Conservation (phyloP, 371 early-diverging fungal species). For the Enterospora canceri region DNA sequence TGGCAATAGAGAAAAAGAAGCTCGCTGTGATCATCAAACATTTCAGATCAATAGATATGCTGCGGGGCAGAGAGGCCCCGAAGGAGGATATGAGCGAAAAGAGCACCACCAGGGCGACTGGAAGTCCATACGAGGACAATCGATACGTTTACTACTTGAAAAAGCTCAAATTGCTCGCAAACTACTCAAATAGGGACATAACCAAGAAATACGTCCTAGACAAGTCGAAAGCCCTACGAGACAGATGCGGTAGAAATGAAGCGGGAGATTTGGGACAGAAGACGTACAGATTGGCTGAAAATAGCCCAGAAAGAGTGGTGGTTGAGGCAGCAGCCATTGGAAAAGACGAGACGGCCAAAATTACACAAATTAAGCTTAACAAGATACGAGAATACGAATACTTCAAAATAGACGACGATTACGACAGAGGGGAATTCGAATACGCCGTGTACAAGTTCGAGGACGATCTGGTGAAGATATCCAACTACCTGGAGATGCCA, state of each 20-base stretch:
- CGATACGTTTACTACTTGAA: neutral
- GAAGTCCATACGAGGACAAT: neutral
- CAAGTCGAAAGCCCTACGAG: neutral
- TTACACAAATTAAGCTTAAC: neutral
- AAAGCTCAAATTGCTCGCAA: neutral
- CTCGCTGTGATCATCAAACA: too few relatives aligned
- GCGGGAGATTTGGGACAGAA: neutral
- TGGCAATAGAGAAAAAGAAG: too few relatives aligned
- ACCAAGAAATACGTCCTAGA: neutral
- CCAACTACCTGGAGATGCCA: neutral
- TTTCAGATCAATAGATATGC: neutral
- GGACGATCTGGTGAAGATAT: neutral
- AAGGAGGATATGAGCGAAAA: neutral
- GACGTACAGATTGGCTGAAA: neutral
- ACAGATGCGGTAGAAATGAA: neutral
- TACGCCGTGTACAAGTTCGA: neutral
- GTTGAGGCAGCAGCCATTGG: neutral
- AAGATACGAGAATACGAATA: too few relatives aligned
- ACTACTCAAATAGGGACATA: neutral
- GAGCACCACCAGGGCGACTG: neutral
- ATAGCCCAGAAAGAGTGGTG: neutral
- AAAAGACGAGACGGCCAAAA: neutral
- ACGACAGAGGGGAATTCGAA: constrained; percentile 1
- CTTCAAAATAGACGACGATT: neutral
- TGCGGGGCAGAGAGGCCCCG: too few relatives aligned